Conservation (phyloP, 768 basidiomycete genomes). For the Phlebiopsis gigantea region DNA sequence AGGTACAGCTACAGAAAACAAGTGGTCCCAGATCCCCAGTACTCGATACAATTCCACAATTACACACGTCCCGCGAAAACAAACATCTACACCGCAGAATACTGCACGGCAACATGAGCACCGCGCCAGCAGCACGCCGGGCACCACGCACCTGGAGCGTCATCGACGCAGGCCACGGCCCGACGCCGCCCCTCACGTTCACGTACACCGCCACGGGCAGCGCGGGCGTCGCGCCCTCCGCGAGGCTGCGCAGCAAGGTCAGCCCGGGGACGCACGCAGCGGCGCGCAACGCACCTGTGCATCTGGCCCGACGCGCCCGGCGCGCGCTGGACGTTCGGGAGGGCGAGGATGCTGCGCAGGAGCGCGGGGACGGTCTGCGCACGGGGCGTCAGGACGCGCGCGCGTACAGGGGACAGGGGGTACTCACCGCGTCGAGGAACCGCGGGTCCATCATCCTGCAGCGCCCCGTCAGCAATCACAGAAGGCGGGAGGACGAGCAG, state of each 20-base stretch:
- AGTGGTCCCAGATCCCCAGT: no score
- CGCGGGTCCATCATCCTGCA: conserved; percentile 7
- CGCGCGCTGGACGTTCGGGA: not conserved
- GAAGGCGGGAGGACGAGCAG: not conserved
- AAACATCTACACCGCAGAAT: no score
- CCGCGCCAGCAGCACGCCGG: not conserved
- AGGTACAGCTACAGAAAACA: no score
- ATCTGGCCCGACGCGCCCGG: conserved; percentile 10
- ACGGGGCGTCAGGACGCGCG: not conserved
- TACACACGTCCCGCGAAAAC: no score
- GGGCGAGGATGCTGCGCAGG: conserved; percentile 8
- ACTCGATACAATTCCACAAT: no score
- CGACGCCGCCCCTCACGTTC: conserved; percentile 6
- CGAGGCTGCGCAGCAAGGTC: not conserved
- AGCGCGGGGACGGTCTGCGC: conserved; percentile 8
- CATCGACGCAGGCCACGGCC: conserved; percentile 16
- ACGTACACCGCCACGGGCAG: conserved; percentile 7
- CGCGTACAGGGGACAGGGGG: no score
- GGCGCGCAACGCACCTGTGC: conserved; percentile 8
- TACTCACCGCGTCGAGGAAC: conserved; percentile 8
- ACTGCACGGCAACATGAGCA: not conserved
- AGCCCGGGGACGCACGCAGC: no score
- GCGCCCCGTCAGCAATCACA: not conserved
- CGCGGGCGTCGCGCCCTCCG: not conserved
- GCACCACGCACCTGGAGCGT: conserved; percentile 10